These are phyloP conservation scores for Nannochloris sp. DNA, from an alignment of 139 green algal species.

Conservation along the genomic window DNA sequence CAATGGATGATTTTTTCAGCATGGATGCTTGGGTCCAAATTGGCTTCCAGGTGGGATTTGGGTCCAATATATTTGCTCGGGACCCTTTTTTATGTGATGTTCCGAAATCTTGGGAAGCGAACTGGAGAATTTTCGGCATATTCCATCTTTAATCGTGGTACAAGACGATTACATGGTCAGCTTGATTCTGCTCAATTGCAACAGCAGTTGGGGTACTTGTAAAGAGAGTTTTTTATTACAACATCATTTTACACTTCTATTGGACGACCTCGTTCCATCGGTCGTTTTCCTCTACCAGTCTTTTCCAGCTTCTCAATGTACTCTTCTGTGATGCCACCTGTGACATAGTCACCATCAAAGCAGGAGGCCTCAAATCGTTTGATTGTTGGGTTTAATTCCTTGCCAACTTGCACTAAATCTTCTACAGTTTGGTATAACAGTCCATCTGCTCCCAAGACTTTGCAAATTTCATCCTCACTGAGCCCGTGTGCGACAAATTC, in stretches of 20 bases:
- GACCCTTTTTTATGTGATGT: conserved; percentile 32
- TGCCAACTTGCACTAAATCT: conserved; percentile 62
- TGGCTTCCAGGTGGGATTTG: conserved; percentile 18
- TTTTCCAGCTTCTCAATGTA: conserved; percentile 71
- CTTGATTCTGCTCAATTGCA: conserved; percentile 44
- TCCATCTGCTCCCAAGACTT: conserved; percentile 77
- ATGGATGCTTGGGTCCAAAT: conserved; percentile 22
- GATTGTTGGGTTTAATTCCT: conserved; percentile 76
- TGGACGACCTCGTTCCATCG: background rate
- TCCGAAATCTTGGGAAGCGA: conserved; percentile 37
- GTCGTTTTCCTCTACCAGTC: conserved; percentile 34
- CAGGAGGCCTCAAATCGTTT: conserved; percentile 82
- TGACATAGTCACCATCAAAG: conserved; percentile 84
- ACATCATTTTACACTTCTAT: background rate
- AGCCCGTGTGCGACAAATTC: conserved; percentile 88
- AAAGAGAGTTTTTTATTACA: too few species aligned
- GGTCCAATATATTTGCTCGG: conserved; percentile 19
- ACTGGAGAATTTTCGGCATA: conserved; percentile 35
- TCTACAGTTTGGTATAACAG: conserved; percentile 86
- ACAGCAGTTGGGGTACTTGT: conserved; percentile 17
- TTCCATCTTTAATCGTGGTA: conserved; percentile 39
- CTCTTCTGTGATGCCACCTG: conserved; percentile 68
- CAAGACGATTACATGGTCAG: conserved; percentile 33
- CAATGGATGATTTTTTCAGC: conserved; percentile 23
- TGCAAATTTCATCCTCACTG: conserved; percentile 63